Percentiles rank a stretch among this genome's conserved stretches.
Evolutionary conservation across 352 stramenopile species (phyloP).

Genomic region (Phytophthora melonis): DNA sequence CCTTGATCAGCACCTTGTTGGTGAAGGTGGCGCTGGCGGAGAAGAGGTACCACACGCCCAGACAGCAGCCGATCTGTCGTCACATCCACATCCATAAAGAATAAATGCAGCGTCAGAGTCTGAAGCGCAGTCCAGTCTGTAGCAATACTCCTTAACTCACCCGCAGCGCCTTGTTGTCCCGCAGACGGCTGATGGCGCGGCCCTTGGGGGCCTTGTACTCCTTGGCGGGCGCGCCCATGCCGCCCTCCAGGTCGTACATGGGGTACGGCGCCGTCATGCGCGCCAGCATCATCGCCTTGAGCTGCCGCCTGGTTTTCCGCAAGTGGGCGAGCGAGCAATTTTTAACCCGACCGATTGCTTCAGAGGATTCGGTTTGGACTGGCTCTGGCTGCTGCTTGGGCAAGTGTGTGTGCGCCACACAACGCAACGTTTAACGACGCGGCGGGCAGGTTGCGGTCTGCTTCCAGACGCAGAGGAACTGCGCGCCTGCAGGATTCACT

Average conservation of each 20-base stretch:
- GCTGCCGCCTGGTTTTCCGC: constrained; percentile 19
- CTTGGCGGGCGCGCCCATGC: constrained; percentile 25
- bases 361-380: constrained; percentile 18
- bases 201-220: constrained; percentile 37
- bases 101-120: not conserved
- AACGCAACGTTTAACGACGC: not conserved
- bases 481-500: not conserved
- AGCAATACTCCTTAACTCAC: constrained; percentile 10
- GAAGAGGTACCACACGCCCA: constrained; percentile 86
- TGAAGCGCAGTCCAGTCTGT: not conserved
- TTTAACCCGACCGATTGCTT: constrained; percentile 11
- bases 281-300: constrained; percentile 27
- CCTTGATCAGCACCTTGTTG: constrained; percentile 90
- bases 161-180: constrained; percentile 43
- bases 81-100: not conserved
- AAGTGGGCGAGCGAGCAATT: constrained; percentile 24
- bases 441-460: not conserved
- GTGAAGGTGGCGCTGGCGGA: constrained; percentile 84
- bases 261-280: constrained; percentile 41
- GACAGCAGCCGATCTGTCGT: constrained; percentile 39
- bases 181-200: constrained; percentile 24
- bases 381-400: constrained; percentile 17
- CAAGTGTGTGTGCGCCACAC: constrained; percentile 15
- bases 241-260: constrained; percentile 47
- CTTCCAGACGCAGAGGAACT: not conserved